phyloP scores from a whole-genome alignment of 495 filamentous ascomycete genomes.

The Wilcoxina mikolae region DNA sequence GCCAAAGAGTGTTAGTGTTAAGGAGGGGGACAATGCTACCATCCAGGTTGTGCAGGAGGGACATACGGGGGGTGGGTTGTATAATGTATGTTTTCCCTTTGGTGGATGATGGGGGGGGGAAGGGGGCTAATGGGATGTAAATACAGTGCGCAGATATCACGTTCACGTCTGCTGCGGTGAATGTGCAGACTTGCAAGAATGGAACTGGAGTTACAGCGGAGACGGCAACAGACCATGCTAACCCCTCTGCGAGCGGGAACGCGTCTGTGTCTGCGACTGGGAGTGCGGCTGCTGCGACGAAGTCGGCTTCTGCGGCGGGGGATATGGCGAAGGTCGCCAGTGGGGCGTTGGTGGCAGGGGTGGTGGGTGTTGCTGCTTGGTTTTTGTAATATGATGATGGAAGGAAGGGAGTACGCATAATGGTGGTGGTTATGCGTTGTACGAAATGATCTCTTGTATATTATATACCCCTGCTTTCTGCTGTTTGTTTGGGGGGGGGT shows the following conservation, averaged over 20 bases:
- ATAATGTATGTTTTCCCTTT: slow-evolving; percentile 34
- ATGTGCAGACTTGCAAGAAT: slow-evolving; percentile 36
- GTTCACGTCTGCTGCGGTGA: slow-evolving; percentile 32
- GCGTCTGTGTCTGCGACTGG: slow-evolving; percentile 1
- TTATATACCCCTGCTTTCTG: too few relatives aligned
- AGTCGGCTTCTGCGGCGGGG: slow-evolving; percentile 10
- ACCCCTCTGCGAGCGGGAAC: neutral
- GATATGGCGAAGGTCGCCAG: slow-evolving; percentile 14
- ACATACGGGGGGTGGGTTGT: slow-evolving; percentile 41
- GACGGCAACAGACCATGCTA: slow-evolving; percentile 23
- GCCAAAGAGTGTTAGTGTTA: slow-evolving; percentile 11
- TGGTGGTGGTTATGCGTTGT: too few relatives aligned
- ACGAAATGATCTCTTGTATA: too few relatives aligned
- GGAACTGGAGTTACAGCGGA: slow-evolving; percentile 35
- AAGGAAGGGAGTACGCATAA: too few relatives aligned
- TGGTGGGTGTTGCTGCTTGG: slow-evolving; percentile 6
- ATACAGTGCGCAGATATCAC: slow-evolving; percentile 48
- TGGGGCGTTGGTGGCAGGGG: slow-evolving; percentile 12
- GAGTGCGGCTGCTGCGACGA: slow-evolving; percentile 7
- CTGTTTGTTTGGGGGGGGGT: too few relatives aligned
- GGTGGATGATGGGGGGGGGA: neutral
- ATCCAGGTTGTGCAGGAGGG: slow-evolving; percentile 46
- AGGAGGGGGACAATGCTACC: slow-evolving; percentile 43
- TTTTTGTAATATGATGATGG: too few relatives aligned
- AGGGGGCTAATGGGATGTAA: slow-evolving; percentile 4